A percentile compares a stretch with the other conserved stretches of the same genome.
Conservation (phyloP, 108 stramenopile species). For the Thalassiosira profunda region DNA sequence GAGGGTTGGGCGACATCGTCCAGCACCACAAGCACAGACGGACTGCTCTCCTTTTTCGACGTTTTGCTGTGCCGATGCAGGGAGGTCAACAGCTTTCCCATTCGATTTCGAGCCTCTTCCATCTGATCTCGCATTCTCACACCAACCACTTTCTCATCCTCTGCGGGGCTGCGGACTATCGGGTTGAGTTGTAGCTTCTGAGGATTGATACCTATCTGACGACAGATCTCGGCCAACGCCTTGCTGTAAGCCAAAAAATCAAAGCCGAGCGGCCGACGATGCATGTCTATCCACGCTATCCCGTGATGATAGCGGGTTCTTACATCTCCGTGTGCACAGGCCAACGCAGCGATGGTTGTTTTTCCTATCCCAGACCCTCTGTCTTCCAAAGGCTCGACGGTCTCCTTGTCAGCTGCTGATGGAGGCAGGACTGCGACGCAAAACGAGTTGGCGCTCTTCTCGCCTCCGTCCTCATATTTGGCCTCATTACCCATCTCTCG, state of each 20-base stretch:
- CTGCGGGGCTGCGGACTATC: conserved; percentile 60
- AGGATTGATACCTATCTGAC: conserved; percentile 16
- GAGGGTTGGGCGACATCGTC: conserved; percentile 72
- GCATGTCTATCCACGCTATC: conserved; percentile 71
- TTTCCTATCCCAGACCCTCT: conserved; percentile 67
- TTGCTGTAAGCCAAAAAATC: conserved; percentile 37
- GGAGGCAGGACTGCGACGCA: too few relatives aligned
- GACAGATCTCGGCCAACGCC: conserved; percentile 13
- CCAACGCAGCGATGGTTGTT: conserved; percentile 78
- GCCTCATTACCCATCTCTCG: background rate
- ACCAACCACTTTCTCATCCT: conserved; percentile 49
- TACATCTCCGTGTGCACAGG: conserved; percentile 65
- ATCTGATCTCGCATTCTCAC: conserved; percentile 74
- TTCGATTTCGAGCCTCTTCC: conserved; percentile 67
- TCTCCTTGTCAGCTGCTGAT: too few relatives aligned
- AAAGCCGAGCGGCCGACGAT: conserved; percentile 45
- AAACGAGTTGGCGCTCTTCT: background rate
- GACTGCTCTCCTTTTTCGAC: conserved; percentile 10
- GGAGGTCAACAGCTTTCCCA: conserved; percentile 63
- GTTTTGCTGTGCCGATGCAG: conserved; percentile 9
- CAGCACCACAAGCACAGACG: conserved; percentile 68
- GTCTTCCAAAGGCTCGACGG: too few relatives aligned
- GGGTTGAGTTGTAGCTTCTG: conserved; percentile 17
- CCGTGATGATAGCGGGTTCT: conserved; percentile 64
- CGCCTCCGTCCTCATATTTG: background rate